These are phyloP conservation scores for Penicillium coffeae DNA, from an alignment of 495 filamentous ascomycete genomes.

Conservation along the genomic window DNA sequence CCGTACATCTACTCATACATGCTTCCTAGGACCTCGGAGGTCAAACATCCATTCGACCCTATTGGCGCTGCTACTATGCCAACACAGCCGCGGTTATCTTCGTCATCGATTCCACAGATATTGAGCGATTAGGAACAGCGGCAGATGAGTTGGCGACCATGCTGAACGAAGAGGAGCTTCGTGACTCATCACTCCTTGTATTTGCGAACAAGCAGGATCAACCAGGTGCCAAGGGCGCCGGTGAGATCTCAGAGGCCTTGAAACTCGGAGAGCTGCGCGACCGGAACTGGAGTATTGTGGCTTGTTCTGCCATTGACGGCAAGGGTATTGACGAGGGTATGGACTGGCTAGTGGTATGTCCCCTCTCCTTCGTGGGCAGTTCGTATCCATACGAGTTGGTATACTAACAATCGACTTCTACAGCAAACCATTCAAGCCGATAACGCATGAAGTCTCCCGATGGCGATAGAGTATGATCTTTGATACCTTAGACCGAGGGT, in stretches of 20 bases:
- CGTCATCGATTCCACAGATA: constrained; percentile 96
- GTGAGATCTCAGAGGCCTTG: constrained; percentile 91
- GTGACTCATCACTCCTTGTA: constrained; percentile 85
- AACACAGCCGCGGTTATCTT: constrained; percentile 99
- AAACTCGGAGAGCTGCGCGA: constrained; percentile 86
- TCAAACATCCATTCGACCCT: constrained; percentile 94
- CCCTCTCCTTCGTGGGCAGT: neutral
- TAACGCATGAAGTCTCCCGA: constrained; percentile 39
- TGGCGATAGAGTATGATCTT: constrained; percentile 36
- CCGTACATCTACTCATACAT: neutral
- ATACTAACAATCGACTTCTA: constrained; percentile 11
- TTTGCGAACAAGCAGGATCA: constrained; percentile 99
- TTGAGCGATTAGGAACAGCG: constrained; percentile 86
- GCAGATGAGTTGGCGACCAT: constrained; percentile 91
- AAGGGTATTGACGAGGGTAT: constrained; percentile 93
- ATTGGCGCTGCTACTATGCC: constrained; percentile 99
- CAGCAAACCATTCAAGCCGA: constrained; percentile 49
- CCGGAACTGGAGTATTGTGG: constrained; percentile 98
- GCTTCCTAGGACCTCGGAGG: constrained; percentile 76
- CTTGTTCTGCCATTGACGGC: constrained; percentile 93
- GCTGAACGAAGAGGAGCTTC: constrained; percentile 94
- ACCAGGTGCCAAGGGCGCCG: constrained; percentile 92
- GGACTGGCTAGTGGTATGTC: constrained; percentile 96
- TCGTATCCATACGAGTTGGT: neutral
- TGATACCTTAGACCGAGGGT: constrained; percentile 26